Evolutionary conservation across 768 basidiomycete species (phyloP).

Genomic region (Floccularia luteovirens): DNA sequence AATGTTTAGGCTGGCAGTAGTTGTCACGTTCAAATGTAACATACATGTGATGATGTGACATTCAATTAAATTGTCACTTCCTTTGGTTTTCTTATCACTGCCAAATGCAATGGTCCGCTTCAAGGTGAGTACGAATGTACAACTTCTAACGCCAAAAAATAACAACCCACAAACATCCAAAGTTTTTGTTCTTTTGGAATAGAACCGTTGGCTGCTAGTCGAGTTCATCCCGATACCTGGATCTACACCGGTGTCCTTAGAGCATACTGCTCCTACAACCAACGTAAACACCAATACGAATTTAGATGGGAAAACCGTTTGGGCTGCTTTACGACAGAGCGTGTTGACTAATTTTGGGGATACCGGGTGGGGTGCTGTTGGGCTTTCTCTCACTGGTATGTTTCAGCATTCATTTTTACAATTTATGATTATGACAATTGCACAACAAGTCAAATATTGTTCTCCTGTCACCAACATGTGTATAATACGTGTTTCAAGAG

Average conservation of each 20-base stretch:
- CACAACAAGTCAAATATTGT: conserved; percentile 76
- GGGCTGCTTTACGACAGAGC: conserved; percentile 60
- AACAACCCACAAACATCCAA: background rate
- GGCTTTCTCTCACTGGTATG: conserved; percentile 61
- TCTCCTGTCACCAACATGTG: conserved; percentile 78
- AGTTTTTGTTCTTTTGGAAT: conserved; percentile 2
- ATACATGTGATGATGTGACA: too few relatives aligned
- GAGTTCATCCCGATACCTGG: conserved; percentile 58
- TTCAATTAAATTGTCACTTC: background rate
- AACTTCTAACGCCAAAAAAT: background rate
- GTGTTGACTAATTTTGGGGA: conserved; percentile 75
- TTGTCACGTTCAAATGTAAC: too few relatives aligned
- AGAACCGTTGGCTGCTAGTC: conserved; percentile 88
- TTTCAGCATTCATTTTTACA: conserved; percentile 5
- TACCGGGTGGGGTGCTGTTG: conserved; percentile 79
- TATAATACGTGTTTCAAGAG: conserved; percentile 80
- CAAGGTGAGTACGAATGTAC: background rate
- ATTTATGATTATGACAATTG: background rate
- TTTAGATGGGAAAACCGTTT: conserved; percentile 61
- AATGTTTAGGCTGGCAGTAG: too few relatives aligned
- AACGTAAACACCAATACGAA: conserved; percentile 7
- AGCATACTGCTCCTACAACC: too few relatives aligned
- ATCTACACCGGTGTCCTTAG: conserved; percentile 13
- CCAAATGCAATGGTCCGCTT: background rate
- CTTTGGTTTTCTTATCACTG: background rate